Evolutionary conservation across 179 eudicot genomes (phyloP), one percentile per base, ranked within the genome.

Genomic region (Vitellaria paradoxa): DNA sequence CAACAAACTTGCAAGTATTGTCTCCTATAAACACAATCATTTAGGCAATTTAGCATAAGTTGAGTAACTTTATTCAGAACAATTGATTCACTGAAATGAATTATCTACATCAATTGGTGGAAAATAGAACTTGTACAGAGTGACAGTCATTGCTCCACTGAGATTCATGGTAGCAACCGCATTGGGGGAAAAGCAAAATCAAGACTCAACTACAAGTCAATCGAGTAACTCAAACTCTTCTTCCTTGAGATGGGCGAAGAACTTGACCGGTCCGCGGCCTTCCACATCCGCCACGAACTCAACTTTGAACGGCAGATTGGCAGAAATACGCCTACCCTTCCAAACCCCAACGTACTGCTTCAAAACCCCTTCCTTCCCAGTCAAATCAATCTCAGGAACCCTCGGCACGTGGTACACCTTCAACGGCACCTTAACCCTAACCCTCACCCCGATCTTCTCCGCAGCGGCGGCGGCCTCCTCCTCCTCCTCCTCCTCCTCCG

Each of bases 261-360:
- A 86, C 80, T 89, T 93, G 30, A 91, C 92, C 11, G 75, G 61
- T 7, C 91, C 92, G 10, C 92, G 83, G 2, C 84, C 86, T 64
- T 86, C 85, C n/a, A 85, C 83, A 0, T 88, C 84, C 17, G 60
- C 76, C 24, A 78, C 37, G 57, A 90, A 93, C 87, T 88, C 89
- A 49, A 90, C 79, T 64, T 92, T 93, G 50, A 79, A 93, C 5
- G 98, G 98, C 42, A 81, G 73, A 67, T 89, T 93, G 0, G 95
- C 95, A 6, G 97, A 90, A 9, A 93, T 93, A 14, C 81, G 78
- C 73, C 89, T 93, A 37, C 98, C 98, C 56, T 93, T 93, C 85
- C 90, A 87, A 60, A 86, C 78, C 6, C 83, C 89, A 10, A 89
- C 93, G 55, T 83, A 90, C 77, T 92, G 90, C 83, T 90, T 92